Percentiles rank a stretch among this genome's conserved stretches.
Conservation (phyloP, 352 stramenopile genomes). For the Phytopythium litorale region DNA sequence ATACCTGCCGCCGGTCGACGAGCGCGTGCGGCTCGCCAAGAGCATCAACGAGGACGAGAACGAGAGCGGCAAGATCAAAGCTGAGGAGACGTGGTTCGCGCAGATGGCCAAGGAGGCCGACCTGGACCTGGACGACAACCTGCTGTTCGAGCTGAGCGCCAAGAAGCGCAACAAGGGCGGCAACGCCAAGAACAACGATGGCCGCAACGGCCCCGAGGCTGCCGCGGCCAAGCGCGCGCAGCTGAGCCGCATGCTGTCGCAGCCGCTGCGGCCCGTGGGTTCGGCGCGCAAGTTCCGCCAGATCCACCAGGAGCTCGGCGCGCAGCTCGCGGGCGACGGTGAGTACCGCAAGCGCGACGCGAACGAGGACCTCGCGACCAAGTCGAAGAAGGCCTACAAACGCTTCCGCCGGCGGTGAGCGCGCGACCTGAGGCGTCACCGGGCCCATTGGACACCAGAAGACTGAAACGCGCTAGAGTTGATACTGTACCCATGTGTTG, state of each 20-base stretch:
- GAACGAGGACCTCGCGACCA: constrained; percentile 60
- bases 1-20: constrained; percentile 66
- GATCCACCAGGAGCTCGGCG: constrained; percentile 74
- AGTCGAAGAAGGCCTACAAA: constrained; percentile 83
- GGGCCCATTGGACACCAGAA: too few species aligned
- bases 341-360: constrained; percentile 79
- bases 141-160: constrained; percentile 58
- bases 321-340: constrained; percentile 51
- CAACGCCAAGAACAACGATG: constrained; percentile 39
- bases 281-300: constrained; percentile 80
- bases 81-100: constrained; percentile 79
- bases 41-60: constrained; percentile 80
- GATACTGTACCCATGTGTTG: too few species aligned
- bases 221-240: constrained; percentile 53
- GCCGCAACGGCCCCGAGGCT: constrained; percentile 21
- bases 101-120: constrained; percentile 83
- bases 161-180: constrained; percentile 57
- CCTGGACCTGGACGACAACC: constrained; percentile 77
- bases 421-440: too few species aligned
- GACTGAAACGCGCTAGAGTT: too few species aligned
- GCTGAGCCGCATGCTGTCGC: constrained; percentile 49
- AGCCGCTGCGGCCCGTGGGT: constrained; percentile 69
- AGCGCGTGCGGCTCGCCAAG: constrained; percentile 77
- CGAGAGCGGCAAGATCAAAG: constrained; percentile 69
- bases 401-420: constrained; percentile 58